Conservation (phyloP, 306 rosid genomes). For the Fagus crenata region DNA sequence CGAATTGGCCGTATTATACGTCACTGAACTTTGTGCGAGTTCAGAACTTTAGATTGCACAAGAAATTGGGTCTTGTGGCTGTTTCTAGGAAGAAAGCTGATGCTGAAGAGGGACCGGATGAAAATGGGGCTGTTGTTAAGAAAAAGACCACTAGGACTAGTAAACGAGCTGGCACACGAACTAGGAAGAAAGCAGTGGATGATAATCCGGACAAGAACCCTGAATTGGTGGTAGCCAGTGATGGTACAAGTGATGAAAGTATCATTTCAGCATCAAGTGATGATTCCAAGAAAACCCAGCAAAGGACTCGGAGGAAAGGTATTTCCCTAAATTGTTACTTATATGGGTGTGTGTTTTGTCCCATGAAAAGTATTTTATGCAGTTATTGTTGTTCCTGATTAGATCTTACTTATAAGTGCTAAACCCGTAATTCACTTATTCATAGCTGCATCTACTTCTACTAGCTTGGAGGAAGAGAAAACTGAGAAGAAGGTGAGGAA, state of each 20-base stretch:
- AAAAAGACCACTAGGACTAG: constrained; percentile 56
- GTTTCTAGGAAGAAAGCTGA: constrained; percentile 63
- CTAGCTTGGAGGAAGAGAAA: constrained; percentile 52
- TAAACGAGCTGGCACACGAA: constrained; percentile 30
- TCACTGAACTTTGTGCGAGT: constrained; percentile 45
- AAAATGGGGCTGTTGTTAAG: constrained; percentile 53
- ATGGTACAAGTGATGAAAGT: constrained; percentile 44
- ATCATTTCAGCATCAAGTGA: constrained; percentile 34
- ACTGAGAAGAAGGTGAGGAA: constrained; percentile 60
- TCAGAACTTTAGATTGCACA: constrained; percentile 43
- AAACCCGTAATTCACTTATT: constrained; percentile 22
- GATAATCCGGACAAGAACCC: constrained; percentile 37
- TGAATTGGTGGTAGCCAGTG: constrained; percentile 41
- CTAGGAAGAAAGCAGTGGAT: constrained; percentile 49
- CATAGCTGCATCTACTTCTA: constrained; percentile 53
- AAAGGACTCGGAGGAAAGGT: constrained; percentile 64
- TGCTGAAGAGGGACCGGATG: constrained; percentile 40
- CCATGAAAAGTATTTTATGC: constrained; percentile 12
- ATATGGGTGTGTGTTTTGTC: constrained; percentile 1
- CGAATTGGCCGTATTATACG: constrained; percentile 39
- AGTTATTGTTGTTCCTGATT: not conserved
- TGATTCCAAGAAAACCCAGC: constrained; percentile 50
- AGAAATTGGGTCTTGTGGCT: constrained; percentile 56
- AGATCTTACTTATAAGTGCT: constrained; percentile 30
- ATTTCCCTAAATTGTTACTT: constrained; percentile 18